Evolutionary conservation across 2,329 filamentous ascomycete genomes (phyloP).

Genomic region (Alternaria novae-zelandiae): DNA sequence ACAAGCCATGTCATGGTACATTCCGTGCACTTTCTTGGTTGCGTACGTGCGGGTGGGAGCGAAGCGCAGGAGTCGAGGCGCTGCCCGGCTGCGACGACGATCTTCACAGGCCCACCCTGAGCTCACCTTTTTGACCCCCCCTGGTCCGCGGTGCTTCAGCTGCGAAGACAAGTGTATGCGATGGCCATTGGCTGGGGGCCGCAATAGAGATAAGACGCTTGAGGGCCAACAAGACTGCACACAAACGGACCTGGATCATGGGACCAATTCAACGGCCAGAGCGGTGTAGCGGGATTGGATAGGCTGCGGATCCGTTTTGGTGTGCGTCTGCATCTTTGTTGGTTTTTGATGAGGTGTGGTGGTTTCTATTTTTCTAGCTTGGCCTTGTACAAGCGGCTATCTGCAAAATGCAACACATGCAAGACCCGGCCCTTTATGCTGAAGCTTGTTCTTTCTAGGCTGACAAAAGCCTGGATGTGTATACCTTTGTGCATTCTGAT

Average conservation of each 20-base stretch:
- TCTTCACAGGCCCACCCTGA: constrained; percentile 21
- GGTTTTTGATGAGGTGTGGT: constrained; percentile 12
- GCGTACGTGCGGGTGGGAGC: constrained; percentile 5
- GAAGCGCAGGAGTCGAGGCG: constrained; percentile 6
- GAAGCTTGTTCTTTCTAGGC: not conserved
- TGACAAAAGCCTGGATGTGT: not conserved
- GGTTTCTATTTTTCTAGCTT: constrained; percentile 3
- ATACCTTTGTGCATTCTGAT: not conserved
- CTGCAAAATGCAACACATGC: not conserved
- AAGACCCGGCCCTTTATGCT: not conserved
- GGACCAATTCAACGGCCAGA: constrained; percentile 1
- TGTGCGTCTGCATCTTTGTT: constrained; percentile 3
- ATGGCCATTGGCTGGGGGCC: constrained; percentile 14
- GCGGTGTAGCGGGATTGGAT: not conserved
- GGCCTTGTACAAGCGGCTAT: not conserved
- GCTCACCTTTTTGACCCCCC: constrained; percentile 7
- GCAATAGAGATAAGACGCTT: constrained; percentile 23
- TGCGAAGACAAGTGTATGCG: constrained; percentile 1
- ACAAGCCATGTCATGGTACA: constrained; percentile 8
- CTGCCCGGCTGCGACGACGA: constrained; percentile 11
- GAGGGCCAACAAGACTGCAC: constrained; percentile 12
- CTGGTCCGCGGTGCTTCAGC: constrained; percentile 10
- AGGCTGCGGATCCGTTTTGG: not conserved
- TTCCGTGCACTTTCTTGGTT: constrained; percentile 4
- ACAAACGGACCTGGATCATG: constrained; percentile 8